Evolutionary conservation across 352 stramenopile species (phyloP), one percentile per base, ranked within the genome.

Genomic region (Pythium phragmiticola): DNA sequence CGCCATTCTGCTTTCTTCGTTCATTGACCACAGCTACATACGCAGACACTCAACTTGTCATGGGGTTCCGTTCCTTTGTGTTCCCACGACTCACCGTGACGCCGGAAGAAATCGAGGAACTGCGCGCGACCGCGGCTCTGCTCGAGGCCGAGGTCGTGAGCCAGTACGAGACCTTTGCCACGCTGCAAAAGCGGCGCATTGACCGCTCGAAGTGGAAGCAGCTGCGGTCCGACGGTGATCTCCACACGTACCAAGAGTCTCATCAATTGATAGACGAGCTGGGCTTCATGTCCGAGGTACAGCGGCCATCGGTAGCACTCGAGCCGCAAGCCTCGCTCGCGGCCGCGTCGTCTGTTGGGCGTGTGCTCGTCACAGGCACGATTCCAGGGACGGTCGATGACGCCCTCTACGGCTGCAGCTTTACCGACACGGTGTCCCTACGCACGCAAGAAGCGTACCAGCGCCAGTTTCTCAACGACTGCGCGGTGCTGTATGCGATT

Each of bases 341-440:
- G 6, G 4, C 16, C 13, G 16, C 48, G 34, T 60, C 51, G 9
- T 17, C 34, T 1, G 21, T 41, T 14, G 12, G 37, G 2, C 46
- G 57, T 4, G n/a, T 82, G 37, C n/a, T 82, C 12, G 66, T 54
- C 21, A 68, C 56, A 8, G 76, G 74, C 4, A 72, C 62, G 11
- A 48, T 81, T 9, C 68, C 72, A 11, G 77, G 80, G 21, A 75
- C 68, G 8, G 36, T 89, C 16, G 77, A 87, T 21, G 80, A 89
- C 53, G 69, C 73, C 41, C 71, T 87, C 56, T 86, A 86, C 58
- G 77, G 72, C 37, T 63, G 65, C 43, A 74, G 76, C 42, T 70
- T 73, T 33, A 58, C 76, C 56, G 75, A 84, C 65, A 76, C 76
- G 26, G 30, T 55, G 8, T 74, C 74, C 13, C 60, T 84, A n/a